Percentiles rank a stretch among this genome's conserved stretches.
Conservation (phyloP, 225 moss, liverwort and hornwort genomes). For the Physcomitrellopsis africana region DNA sequence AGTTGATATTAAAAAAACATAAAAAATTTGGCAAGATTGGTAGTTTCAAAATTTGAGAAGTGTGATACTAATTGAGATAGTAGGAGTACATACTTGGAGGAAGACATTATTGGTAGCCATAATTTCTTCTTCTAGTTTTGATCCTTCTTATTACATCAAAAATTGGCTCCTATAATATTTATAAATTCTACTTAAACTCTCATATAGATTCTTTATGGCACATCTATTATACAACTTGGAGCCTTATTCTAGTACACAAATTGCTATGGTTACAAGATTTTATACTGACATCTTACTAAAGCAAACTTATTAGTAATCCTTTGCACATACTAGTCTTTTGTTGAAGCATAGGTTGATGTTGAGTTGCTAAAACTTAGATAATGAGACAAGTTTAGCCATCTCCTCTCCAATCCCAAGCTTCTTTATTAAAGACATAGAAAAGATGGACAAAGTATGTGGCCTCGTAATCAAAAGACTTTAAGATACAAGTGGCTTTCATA, state of each 20-base stretch:
- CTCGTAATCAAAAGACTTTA: no score
- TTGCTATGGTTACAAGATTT: conserved; percentile 68
- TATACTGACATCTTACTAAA: conserved; percentile 64
- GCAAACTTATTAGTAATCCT: conserved; percentile 36
- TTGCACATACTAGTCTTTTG: conserved; percentile 50
- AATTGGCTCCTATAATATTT: conserved; percentile 59
- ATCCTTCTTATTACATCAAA: conserved; percentile 51
- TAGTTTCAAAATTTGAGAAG: no score
- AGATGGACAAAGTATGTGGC: conserved; percentile 67
- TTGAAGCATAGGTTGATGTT: conserved; percentile 65
- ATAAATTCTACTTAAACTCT: conserved; percentile 52
- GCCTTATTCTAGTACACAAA: conserved; percentile 57
- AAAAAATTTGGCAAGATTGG: no score
- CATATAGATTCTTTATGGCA: conserved; percentile 64
- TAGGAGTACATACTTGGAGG: conserved; percentile 61
- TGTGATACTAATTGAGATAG: conserved; percentile 45
- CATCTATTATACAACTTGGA: conserved; percentile 51
- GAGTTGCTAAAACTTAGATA: conserved; percentile 49
- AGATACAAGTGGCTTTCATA: no score
- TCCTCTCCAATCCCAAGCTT: conserved; percentile 64
- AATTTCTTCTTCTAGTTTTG: conserved; percentile 51
- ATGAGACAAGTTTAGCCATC: conserved; percentile 48
- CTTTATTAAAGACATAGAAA: conserved; percentile 81
- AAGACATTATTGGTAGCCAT: conserved; percentile 70
- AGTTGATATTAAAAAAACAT: no score